Evolutionary conservation across 306 rosid genomes (phyloP), one percentile per base, ranked within the genome.

Genomic region (Quercus robur): DNA sequence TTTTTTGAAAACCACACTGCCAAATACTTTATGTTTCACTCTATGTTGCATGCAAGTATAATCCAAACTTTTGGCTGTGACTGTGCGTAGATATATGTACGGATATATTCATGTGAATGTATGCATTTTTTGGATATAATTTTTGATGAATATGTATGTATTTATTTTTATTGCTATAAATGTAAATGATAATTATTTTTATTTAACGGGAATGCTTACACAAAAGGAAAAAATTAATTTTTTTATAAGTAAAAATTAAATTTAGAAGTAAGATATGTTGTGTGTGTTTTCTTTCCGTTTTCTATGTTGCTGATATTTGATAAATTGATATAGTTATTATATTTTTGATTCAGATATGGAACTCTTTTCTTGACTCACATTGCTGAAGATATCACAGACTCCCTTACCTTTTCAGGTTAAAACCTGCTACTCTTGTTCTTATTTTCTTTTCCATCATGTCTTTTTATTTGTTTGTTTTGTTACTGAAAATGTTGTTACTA

Each of bases 351-450:
- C 91, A 96, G 99, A 35, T 96, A 96, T 70, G 99, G 93, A 78
- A 77, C 82, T 66, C 97, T 93, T 71, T 96, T 96, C 92, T 86
- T 96, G 88, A 57, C 93, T 75, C 99, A 96, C 86, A 87, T 96
- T 72, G 85, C 94, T 73, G 98, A 96, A 90, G 93, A 83, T 56
- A 81, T 89, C 52, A 91, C 91, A 0, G 99, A 93, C 73, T 88
- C 97, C 58, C 81, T 92, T 59, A 86, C 88, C 78, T 96, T 96
- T 85, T 70, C 97, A 88, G 99, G 99, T 96, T 81, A 77, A 82
- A 84, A 78, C 83, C 86, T 77, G 62, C 35, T 71, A 57, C 51
- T 69, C 12, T 57, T 55, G 55, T 72, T 61, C 57, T 74, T 71
- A 52, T 62, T 35, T 38, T 62, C 35, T 74, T 38, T 68, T 17